phyloP scores from a whole-genome alignment of 2,329 filamentous ascomycete species.

The Didymosphaeria variabile region DNA sequence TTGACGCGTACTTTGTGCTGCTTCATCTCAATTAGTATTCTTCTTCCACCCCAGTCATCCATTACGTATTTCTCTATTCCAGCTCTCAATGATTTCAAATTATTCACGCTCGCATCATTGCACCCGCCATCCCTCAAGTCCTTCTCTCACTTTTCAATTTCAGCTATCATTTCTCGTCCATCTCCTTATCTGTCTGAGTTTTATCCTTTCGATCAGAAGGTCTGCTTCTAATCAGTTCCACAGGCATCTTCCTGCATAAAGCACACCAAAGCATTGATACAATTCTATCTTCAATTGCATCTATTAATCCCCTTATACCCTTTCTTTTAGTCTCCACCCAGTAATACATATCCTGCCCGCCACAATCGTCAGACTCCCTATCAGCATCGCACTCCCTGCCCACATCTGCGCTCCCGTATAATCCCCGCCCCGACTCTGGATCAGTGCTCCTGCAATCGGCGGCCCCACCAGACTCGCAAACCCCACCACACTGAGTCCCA shows the following conservation, averaged over 20 bases:
- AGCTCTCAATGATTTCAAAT: too few relatives aligned
- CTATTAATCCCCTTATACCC: conserved; percentile 38
- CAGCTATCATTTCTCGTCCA: too few relatives aligned
- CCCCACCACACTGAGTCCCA: conserved; percentile 58
- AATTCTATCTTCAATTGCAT: background rate
- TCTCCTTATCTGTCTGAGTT: too few relatives aligned
- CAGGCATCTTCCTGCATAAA: background rate
- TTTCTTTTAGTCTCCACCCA: conserved; percentile 36
- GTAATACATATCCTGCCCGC: conserved; percentile 41
- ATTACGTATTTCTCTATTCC: too few relatives aligned
- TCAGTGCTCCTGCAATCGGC: conserved; percentile 58
- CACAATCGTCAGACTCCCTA: conserved; percentile 41
- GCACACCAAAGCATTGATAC: background rate
- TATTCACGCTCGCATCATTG: too few relatives aligned
- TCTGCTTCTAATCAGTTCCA: too few relatives aligned
- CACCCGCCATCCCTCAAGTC: too few relatives aligned
- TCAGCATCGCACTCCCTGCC: conserved; percentile 39
- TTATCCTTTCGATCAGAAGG: too few relatives aligned
- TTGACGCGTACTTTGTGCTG: too few relatives aligned
- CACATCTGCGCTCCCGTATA: conserved; percentile 59
- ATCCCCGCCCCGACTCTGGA: conserved; percentile 50
- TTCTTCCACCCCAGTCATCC: too few relatives aligned
- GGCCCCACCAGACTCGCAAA: conserved; percentile 57
- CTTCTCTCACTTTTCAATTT: too few relatives aligned
- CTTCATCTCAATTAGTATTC: too few relatives aligned